These are phyloP conservation scores for Dipodascus geniculatus DNA, from an alignment of 805 yeast species.

Conservation along the genomic window DNA sequence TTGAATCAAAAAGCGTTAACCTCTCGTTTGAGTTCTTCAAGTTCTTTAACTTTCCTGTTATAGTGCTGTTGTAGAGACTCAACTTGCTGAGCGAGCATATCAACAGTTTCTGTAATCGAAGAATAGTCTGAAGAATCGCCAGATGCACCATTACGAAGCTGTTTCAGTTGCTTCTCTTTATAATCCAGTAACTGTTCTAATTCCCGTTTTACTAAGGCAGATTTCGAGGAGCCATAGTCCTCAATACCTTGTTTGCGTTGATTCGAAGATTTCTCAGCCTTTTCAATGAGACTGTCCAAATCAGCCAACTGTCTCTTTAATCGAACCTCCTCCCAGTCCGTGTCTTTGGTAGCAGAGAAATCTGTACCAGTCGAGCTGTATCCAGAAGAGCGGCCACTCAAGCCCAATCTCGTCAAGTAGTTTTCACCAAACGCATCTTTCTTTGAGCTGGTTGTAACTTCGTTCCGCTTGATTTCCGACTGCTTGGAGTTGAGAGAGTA, in stretches of 20 bases:
- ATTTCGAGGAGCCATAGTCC: constrained; percentile 23
- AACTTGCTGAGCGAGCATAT: constrained; percentile 71
- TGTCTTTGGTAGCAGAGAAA: constrained; percentile 44
- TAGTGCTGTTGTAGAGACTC: constrained; percentile 58
- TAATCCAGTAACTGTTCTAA: constrained; percentile 72
- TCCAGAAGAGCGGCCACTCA: constrained; percentile 24
- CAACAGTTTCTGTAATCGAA: constrained; percentile 39
- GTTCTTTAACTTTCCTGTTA: constrained; percentile 47
- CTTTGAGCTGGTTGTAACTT: constrained; percentile 13
- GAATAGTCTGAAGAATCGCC: constrained; percentile 10
- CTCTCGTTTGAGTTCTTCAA: constrained; percentile 32
- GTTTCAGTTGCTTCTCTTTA: constrained; percentile 48
- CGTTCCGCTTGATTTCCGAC: constrained; percentile 26
- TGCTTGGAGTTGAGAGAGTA: constrained; percentile 40
- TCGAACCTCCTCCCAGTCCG: constrained; percentile 89
- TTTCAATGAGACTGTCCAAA: constrained; percentile 51
- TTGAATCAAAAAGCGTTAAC: constrained; percentile 10
- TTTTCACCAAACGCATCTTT: constrained; percentile 30
- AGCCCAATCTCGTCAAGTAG: constrained; percentile 46
- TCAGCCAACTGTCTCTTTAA: constrained; percentile 68
- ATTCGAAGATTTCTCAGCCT: constrained; percentile 41
- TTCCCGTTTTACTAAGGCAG: constrained; percentile 42
- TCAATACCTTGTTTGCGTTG: constrained; percentile 25
- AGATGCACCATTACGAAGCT: constrained; percentile 24
- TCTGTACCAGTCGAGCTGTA: constrained; percentile 47